A percentile compares a stretch with the other conserved stretches of the same genome.
Conservation (phyloP, 495 filamentous ascomycete genomes). For the Annulohypoxylon maeteangense region DNA sequence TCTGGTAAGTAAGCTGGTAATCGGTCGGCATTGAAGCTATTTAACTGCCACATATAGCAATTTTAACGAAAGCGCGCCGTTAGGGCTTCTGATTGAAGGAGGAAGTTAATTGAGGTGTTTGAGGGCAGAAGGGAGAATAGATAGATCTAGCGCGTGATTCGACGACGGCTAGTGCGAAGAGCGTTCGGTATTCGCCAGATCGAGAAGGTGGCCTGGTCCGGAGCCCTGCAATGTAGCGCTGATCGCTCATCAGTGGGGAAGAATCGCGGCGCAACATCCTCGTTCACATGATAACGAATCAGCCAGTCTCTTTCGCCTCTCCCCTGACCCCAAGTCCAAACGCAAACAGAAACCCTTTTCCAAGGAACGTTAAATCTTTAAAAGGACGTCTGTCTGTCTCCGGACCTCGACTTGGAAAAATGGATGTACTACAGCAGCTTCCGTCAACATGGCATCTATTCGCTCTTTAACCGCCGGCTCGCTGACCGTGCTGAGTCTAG, state of each 20-base stretch:
- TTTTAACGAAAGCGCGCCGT: conserved; percentile 11
- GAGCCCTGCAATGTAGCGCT: conserved; percentile 11
- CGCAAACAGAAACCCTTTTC: not conserved
- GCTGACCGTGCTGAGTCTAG: conserved; percentile 21
- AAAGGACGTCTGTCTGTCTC: not conserved
- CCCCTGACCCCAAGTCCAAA: conserved; percentile 26
- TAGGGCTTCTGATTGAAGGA: conserved; percentile 19
- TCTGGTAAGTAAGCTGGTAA: conserved; percentile 13
- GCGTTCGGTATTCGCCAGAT: conserved; percentile 20
- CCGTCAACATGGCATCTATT: conserved; percentile 22
- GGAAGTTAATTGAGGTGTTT: conserved; percentile 9
- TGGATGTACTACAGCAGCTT: conserved; percentile 4
- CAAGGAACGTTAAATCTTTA: conserved; percentile 6
- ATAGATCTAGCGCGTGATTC: conserved; percentile 25
- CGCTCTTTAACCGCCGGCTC: conserved; percentile 22
- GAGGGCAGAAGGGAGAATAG: conserved; percentile 8
- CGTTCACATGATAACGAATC: conserved; percentile 17
- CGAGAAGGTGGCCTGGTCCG: conserved; percentile 26
- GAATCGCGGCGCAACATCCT: conserved; percentile 6
- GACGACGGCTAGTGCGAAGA: conserved; percentile 19
- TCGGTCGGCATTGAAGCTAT: conserved; percentile 1
- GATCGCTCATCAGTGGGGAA: conserved; percentile 19
- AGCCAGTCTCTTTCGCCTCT: not conserved
- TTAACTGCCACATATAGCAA: conserved; percentile 15
- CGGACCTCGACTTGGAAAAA: not conserved